Conservation (phyloP, 257 asterid species). For the Coffea eugenioides region DNA sequence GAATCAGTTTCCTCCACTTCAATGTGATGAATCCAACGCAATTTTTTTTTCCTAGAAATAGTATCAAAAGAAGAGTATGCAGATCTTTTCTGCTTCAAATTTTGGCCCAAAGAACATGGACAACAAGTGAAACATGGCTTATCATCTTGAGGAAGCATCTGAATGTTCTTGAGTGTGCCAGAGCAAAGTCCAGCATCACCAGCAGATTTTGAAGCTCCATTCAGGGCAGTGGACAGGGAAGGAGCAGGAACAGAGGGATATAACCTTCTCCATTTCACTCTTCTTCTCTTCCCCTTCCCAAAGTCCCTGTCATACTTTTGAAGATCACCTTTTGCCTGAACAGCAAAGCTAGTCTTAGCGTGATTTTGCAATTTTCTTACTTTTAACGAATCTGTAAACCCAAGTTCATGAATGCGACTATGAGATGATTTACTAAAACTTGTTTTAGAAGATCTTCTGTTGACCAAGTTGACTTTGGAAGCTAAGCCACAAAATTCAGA, state of each 20-base stretch:
- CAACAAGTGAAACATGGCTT: constrained; percentile 29
- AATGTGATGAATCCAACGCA: constrained; percentile 20
- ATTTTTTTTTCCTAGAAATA: constrained; percentile 21
- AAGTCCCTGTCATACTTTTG: constrained; percentile 31
- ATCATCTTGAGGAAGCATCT: constrained; percentile 26
- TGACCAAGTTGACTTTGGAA: constrained; percentile 31
- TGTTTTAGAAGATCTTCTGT: constrained; percentile 30
- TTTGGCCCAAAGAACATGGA: constrained; percentile 23
- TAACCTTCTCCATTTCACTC: constrained; percentile 41
- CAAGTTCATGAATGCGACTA: constrained; percentile 46
- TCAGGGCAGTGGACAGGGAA: constrained; percentile 25
- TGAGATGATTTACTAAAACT: constrained; percentile 28
- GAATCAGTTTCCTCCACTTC: constrained; percentile 29
- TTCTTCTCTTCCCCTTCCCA: constrained; percentile 34
- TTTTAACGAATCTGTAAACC: constrained; percentile 34
- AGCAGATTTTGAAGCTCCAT: constrained; percentile 21
- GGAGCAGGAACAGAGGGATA: constrained; percentile 33
- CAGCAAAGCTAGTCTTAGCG: constrained; percentile 29
- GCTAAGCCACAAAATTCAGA: constrained; percentile 34
- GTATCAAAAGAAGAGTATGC: constrained; percentile 1
- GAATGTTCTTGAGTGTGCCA: constrained; percentile 21
- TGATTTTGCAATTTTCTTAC: constrained; percentile 20
- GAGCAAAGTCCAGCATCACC: constrained; percentile 29
- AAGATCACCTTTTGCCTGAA: constrained; percentile 29
- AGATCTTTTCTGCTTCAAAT: constrained; percentile 6